Evolutionary conservation across 2,329 filamentous ascomycete genomes (phyloP).

Genomic region (Bipolaris cookei): DNA sequence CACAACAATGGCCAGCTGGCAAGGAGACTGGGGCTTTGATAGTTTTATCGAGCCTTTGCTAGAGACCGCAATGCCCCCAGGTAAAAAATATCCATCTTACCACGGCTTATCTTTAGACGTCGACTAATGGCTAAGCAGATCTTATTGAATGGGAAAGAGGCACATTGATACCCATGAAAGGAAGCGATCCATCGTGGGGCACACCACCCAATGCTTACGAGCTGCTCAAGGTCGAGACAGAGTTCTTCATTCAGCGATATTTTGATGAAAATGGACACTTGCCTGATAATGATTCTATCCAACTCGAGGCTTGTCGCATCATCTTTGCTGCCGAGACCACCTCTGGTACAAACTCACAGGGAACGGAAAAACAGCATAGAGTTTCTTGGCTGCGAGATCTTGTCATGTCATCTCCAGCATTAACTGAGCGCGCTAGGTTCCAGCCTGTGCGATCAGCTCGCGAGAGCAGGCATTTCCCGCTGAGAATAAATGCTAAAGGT

Average conservation of each 20-base stretch:
- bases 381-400: constrained; percentile 35
- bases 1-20: constrained; percentile 34
- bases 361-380: constrained; percentile 2
- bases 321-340: constrained; percentile 34
- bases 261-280: constrained; percentile 28
- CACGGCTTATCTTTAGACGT: not conserved
- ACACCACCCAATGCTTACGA: constrained; percentile 36
- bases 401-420: constrained; percentile 30
- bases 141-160: constrained; percentile 30
- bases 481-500: constrained; percentile 24
- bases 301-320: constrained; percentile 37
- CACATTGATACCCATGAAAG: constrained; percentile 30
- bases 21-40: constrained; percentile 37
- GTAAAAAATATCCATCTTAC: constrained; percentile 4
- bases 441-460: constrained; percentile 26
- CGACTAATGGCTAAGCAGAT: constrained; percentile 17
- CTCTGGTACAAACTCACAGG: not conserved
- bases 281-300: constrained; percentile 31
- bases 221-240: constrained; percentile 34
- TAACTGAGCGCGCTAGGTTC: constrained; percentile 28
- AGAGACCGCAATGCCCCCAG: constrained; percentile 32
- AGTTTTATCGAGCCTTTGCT: constrained; percentile 18
- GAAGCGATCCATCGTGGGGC: constrained; percentile 28
- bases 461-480: constrained; percentile 23
- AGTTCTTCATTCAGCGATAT: constrained; percentile 30